Percentiles rank a stretch among this genome's conserved stretches.
Evolutionary conservation across 306 rosid genomes (phyloP).

Genomic region (Crataegus laevigata): DNA sequence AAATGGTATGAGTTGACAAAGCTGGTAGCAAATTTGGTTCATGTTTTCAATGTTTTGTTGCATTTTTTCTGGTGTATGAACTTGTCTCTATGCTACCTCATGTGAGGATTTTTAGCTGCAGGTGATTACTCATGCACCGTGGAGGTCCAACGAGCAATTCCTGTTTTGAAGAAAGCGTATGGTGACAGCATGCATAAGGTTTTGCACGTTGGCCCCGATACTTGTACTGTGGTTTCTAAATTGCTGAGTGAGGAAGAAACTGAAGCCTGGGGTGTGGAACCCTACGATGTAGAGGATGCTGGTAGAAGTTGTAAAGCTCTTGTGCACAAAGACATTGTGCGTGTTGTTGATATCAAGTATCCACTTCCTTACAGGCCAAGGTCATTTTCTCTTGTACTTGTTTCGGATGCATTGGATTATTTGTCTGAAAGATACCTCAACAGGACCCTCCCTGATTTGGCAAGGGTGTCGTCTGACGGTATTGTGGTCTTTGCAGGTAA

Average conservation of each 20-base stretch:
- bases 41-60: not conserved
- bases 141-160: constrained; percentile 50
- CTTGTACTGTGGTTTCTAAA: constrained; percentile 48
- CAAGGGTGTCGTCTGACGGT: constrained; percentile 58
- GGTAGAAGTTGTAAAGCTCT: constrained; percentile 51
- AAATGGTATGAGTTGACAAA: not conserved
- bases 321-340: constrained; percentile 50
- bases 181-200: constrained; percentile 65
- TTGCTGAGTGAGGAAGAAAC: constrained; percentile 58
- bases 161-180: constrained; percentile 46
- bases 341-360: constrained; percentile 64
- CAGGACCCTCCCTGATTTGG: constrained; percentile 64
- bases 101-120: constrained; percentile 13
- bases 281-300: constrained; percentile 66
- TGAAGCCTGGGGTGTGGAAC: constrained; percentile 78
- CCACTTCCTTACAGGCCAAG: constrained; percentile 66
- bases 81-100: not conserved
- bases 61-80: not conserved
- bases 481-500: constrained; percentile 54
- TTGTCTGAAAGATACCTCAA: constrained; percentile 70
- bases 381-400: constrained; percentile 59
- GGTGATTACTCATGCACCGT: constrained; percentile 62
- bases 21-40: not conserved
- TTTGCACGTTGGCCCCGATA: constrained; percentile 64
- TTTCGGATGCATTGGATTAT: constrained; percentile 69